Base-by-base conservation (phyloP, 257 asterid species). In the Ocimum tenuiflorum region DNA sequence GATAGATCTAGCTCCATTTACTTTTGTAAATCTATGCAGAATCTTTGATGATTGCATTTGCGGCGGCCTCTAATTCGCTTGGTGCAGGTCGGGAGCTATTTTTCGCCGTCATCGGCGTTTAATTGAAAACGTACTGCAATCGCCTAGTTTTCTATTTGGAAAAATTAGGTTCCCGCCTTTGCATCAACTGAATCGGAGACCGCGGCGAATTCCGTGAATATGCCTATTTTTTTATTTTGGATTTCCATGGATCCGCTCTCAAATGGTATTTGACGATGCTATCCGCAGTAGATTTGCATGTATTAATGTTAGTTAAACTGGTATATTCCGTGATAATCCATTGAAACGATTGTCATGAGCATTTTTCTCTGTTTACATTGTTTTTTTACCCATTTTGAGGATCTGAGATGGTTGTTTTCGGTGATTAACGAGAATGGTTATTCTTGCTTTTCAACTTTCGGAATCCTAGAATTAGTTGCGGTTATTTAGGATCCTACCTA, bases 31-130 rank as follows among this genome's bases (percentile, higher is more conserved):
- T 23, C 0, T 8, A 18, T 2, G 39, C 46, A 56, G 15, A 56
- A 46, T 51, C 57, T 65, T 39, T 18, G 3, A 0, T 24, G 2
- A 19, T 81, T 69, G n/a, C n/a, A n/a, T n/a, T n/a, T n/a, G 82
- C 85, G 68, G 85, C 77, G 79, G 85, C 65, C 74, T 83, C 88
- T 75, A 29, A 68, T 78, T 83, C 83, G 88, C 88, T 83, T 83
- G 88, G 88, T 83, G 88, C 88, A 78, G 88, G 82, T 80, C 86
- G 80, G 86, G 88, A 78, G 55, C 80, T 60, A 20, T 17, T 55
- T 66, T 15, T 54, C 31, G 35, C 55, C 55, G 42, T 17, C 42
- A 61, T 9, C 65, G 60, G 50, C 63, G 54, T 7, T 43, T 22
- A 10, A 52, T 23, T 52, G 41, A 36, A 27, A 12, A 20, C 1